Evolutionary conservation across 2,329 filamentous ascomycete species (phyloP).

Genomic region (Talaromyces pinophilus): DNA sequence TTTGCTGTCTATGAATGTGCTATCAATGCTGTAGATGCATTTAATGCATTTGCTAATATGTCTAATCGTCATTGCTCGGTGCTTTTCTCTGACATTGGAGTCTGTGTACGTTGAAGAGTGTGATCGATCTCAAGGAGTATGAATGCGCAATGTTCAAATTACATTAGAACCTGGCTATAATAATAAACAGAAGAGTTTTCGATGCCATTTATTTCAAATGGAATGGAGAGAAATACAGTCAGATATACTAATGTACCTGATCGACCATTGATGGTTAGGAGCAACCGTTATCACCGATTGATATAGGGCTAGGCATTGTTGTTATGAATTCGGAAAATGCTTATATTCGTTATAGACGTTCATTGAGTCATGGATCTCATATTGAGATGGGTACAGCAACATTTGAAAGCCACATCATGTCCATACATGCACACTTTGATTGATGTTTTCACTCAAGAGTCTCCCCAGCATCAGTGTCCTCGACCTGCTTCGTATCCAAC

Average conservation of each 20-base stretch:
- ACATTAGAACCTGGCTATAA: not conserved
- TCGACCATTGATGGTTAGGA: no score
- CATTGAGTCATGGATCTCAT: not conserved
- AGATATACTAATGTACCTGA: not conserved
- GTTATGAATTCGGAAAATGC: not conserved
- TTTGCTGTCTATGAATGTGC: not conserved
- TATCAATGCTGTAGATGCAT: not conserved
- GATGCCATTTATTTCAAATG: not conserved
- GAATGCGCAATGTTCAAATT: not conserved
- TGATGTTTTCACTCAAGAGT: not conserved
- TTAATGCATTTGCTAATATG: not conserved
- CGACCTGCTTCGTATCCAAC: constrained; percentile 17
- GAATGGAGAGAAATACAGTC: not conserved
- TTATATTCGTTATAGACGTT: not conserved
- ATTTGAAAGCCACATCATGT: not conserved
- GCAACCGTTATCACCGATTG: not conserved
- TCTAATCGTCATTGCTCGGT: not conserved
- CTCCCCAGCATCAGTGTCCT: constrained; percentile 7
- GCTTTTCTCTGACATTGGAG: not conserved
- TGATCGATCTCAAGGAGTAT: not conserved
- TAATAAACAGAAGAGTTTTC: not conserved
- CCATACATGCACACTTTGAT: not conserved
- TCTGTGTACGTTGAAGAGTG: not conserved
- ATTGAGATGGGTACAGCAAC: not conserved
- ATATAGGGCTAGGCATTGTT: not conserved